Evolutionary conservation across 2,329 filamentous ascomycete species (phyloP).

Genomic region (Colletotrichum paranaense): DNA sequence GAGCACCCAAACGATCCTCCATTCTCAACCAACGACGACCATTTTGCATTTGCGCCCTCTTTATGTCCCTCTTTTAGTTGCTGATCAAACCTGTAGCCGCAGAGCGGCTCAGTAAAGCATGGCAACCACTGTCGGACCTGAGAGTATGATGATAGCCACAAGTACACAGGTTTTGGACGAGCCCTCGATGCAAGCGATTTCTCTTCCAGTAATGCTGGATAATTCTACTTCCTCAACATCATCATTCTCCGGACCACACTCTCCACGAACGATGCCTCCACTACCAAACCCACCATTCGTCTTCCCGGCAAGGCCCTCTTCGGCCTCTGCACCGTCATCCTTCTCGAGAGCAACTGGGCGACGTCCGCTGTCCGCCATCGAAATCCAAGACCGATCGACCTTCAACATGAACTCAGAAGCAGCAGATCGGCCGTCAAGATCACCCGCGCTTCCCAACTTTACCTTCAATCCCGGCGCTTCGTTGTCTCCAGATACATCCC

Average conservation of each 20-base stretch:
- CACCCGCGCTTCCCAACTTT: conserved; percentile 63
- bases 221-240: conserved; percentile 40
- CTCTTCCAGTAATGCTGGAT: conserved; percentile 44
- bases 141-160: conserved; percentile 45
- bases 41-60: conserved; percentile 36
- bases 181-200: conserved; percentile 39
- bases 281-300: conserved; percentile 74
- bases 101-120: conserved; percentile 58
- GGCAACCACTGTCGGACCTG: conserved; percentile 54
- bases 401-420: conserved; percentile 44
- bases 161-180: conserved; percentile 30
- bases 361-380: conserved; percentile 65
- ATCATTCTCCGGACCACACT: conserved; percentile 43
- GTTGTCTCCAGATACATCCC: conserved; percentile 46
- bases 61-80: conserved; percentile 57
- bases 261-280: conserved; percentile 52
- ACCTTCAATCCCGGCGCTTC: conserved; percentile 65
- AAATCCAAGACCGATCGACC: conserved; percentile 50
- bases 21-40: conserved; percentile 10
- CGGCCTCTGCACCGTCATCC: conserved; percentile 59
- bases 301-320: conserved; percentile 65
- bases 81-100: conserved; percentile 58
- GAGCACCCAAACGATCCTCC: conserved; percentile 27
- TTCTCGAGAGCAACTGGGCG: conserved; percentile 61
- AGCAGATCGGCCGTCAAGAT: conserved; percentile 41